Evolutionary conservation across 805 yeast species (phyloP), one percentile per base, ranked within the genome.

Genomic region (Candida odintsovae): DNA sequence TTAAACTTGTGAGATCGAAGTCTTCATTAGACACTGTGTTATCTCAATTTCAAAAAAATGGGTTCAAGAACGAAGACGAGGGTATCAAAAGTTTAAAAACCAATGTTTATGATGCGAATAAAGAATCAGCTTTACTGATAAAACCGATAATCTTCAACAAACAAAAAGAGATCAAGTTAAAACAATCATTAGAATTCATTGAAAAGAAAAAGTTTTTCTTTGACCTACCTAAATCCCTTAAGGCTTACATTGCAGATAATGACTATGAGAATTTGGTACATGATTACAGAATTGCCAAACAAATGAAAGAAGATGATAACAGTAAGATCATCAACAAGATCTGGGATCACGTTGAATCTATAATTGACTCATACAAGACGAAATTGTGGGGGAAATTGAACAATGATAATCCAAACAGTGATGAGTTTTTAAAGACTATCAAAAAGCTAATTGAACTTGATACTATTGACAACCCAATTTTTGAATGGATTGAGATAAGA

Each of bases 1-100:
- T 78, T 45, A 72, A 75, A 53, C 84, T 83, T 51, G 86, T 86
- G 28, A 76, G 75, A 50, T 73, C 82, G 23, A 86, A 86, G 56
- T 76, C 83, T 21, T 69, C 78, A 4, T 64, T 86, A 33, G 90
- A 85, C 57, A 72, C 73, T 23, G 80, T 83, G 4, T 75, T 80
- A 50, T 67, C 63, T 19, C 81, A 78, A 51, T 78, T 83, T 53
- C 66, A 71, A 26, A 56, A 58, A n/a, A 58, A 68, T 16, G 73
- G 72, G 6, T 48, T 61, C 19, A 40, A 49, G 15, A 53, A 49
- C 29, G 53, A 54, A 20, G 56, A 56, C 12, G 45, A 49, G 3
- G 63, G 62, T 6, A 56, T 78, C 12, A 62, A 64, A 13, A 53
- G 52, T 6, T 56, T 69, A 33, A 64, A 72, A 36, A 71, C 65